Percentiles rank a stretch among this genome's conserved stretches.
Evolutionary conservation across 2,329 filamentous ascomycete species (phyloP).

Genomic region (Verticillium isaacii): DNA sequence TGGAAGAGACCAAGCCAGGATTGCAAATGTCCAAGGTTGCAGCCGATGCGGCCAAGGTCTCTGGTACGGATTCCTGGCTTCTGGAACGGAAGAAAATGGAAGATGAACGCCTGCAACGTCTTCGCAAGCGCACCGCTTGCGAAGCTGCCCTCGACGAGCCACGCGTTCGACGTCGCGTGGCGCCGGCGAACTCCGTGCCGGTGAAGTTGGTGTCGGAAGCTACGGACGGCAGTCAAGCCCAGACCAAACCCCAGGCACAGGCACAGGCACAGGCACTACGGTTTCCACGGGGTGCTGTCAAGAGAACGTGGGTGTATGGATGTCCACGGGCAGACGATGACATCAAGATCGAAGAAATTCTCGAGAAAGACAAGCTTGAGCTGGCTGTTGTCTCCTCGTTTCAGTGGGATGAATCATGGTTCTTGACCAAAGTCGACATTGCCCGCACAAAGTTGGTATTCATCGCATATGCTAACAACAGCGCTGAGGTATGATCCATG

Average conservation of each 20-base stretch:
- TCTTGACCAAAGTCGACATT: slow-evolving; percentile 65
- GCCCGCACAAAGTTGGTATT: slow-evolving; percentile 57
- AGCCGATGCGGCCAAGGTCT: neutral
- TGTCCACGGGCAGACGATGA: slow-evolving; percentile 60
- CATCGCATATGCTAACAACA: slow-evolving; percentile 48
- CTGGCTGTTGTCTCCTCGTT: slow-evolving; percentile 83
- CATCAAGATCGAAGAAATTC: slow-evolving; percentile 82
- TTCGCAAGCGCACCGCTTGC: slow-evolving; percentile 46
- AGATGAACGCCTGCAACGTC: slow-evolving; percentile 69
- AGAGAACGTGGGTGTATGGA: slow-evolving; percentile 73
- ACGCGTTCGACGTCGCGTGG: neutral
- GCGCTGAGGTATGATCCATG: slow-evolving; percentile 41
- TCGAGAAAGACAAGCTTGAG: slow-evolving; percentile 67
- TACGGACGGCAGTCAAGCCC: neutral
- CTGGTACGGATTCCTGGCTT: neutral
- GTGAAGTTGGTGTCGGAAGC: neutral
- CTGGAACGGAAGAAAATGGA: slow-evolving; percentile 83
- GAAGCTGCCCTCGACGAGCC: slow-evolving; percentile 2
- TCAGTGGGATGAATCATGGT: slow-evolving; percentile 79
- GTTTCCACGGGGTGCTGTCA: slow-evolving; percentile 61
- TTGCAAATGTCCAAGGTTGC: neutral
- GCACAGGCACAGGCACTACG: slow-evolving; percentile 21
- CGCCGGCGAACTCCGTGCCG: neutral
- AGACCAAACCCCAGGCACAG: neutral
- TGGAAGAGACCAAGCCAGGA: neutral